These are phyloP conservation scores for Colletotrichum scovillei DNA, from an alignment of 2,329 filamentous ascomycete genomes.

Conservation along the genomic window DNA sequence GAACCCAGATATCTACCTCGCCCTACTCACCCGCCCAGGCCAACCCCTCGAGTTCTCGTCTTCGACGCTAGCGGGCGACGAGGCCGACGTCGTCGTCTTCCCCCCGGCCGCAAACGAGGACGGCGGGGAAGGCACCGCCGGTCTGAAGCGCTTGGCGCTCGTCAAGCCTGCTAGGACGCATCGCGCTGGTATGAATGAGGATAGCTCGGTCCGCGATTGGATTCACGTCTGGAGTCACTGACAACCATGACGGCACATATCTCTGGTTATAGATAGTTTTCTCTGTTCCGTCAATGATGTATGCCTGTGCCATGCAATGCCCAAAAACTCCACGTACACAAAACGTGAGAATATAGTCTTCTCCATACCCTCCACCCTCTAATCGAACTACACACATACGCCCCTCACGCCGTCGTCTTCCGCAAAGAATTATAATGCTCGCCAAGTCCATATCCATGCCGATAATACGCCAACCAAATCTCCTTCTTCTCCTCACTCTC, in stretches of 20 bases:
- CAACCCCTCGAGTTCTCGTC: slow-evolving; percentile 69
- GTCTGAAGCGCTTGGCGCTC: slow-evolving; percentile 57
- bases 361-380: too few species aligned
- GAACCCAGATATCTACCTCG: slow-evolving; percentile 75
- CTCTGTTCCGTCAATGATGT: not conserved
- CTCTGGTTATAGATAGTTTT: not conserved
- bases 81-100: slow-evolving; percentile 49
- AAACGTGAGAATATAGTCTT: too few species aligned
- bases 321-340: not conserved
- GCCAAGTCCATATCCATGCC: slow-evolving; percentile 91
- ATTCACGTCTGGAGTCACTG: slow-evolving; percentile 63
- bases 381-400: not conserved
- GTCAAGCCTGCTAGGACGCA: slow-evolving; percentile 64
- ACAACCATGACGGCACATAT: not conserved
- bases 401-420: slow-evolving; percentile 46
- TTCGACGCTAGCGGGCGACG: slow-evolving; percentile 38
- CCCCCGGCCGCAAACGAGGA: slow-evolving; percentile 50
- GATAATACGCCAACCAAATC: slow-evolving; percentile 93
- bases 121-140: slow-evolving; percentile 44
- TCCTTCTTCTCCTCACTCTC: slow-evolving; percentile 54
- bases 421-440: slow-evolving; percentile 96
- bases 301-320: not conserved
- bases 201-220: slow-evolving; percentile 62
- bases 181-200: slow-evolving; percentile 54
- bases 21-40: slow-evolving; percentile 77